These are phyloP conservation scores for Monilinia aucupariae DNA, from an alignment of 2,329 filamentous ascomycete species.

Conservation along the genomic window DNA sequence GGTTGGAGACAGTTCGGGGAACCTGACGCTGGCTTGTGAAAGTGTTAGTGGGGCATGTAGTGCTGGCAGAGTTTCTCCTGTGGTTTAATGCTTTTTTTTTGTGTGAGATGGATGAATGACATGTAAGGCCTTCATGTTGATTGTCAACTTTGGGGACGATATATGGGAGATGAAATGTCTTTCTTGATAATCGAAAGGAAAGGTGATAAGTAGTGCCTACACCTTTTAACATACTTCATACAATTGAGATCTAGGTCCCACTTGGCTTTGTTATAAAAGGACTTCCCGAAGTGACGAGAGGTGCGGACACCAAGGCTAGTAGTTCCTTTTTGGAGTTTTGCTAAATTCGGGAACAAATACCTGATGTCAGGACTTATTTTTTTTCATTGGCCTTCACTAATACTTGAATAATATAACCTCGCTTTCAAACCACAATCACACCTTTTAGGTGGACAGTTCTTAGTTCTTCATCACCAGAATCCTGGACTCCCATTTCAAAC, in stretches of 20 bases:
- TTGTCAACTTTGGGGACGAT: neutral
- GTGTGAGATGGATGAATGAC: neutral
- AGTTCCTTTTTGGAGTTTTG: neutral
- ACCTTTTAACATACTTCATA: no score
- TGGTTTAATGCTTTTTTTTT: constrained; percentile 9
- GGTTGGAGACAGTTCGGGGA: constrained; percentile 53
- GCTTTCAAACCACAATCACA: neutral
- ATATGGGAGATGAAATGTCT: no score
- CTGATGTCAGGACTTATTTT: neutral
- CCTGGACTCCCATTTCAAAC: constrained; percentile 28
- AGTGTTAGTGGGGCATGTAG: constrained; percentile 37
- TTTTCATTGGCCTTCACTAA: neutral
- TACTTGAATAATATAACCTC: neutral
- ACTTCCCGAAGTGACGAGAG: neutral
- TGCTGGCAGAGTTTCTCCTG: constrained; percentile 28
- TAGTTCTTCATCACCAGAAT: neutral
- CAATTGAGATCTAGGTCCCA: no score
- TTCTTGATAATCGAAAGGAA: no score
- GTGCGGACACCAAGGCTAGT: neutral
- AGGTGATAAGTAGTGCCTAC: neutral
- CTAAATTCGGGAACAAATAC: neutral
- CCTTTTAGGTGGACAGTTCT: neutral
- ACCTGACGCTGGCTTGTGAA: constrained; percentile 46
- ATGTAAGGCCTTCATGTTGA: neutral
- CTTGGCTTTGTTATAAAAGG: neutral